Base-by-base conservation (phyloP, 495 filamentous ascomycete genomes). In the Aspergillus ostianus region DNA sequence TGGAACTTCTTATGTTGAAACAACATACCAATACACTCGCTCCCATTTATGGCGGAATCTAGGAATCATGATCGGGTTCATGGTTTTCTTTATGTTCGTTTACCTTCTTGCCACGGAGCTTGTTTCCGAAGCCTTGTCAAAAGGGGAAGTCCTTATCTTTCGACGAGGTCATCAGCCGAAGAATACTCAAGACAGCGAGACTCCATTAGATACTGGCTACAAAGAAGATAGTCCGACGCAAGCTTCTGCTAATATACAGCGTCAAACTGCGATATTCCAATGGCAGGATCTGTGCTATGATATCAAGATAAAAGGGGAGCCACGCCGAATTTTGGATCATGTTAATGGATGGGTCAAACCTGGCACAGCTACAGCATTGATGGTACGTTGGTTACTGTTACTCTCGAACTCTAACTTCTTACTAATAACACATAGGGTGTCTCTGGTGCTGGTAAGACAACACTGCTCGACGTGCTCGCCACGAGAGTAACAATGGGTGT, bases 241-340 rank as follows among this genome's bases (percentile, higher is more conserved):
- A 15, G 29, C 19, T 0, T 23, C 29, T 20, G 18, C 85, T 63
- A 84, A 86, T 17, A 47, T 47, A 13, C 54, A 67, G 21, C 36
- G 77, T 6, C 63, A 72, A 51, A 65, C 66, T 0, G 85, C 84
- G 49, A 84, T 90, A 45, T 82, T 91, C 57, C 89, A 88, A 6
- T 90, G 85, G 85, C 80, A 88, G 66, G 76, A 85, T 61, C 77
- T 92, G 9, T 83, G 80, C 63, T 90, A 90, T 27, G 59, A 61
- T 13, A 32, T 61, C 15, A 48, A 48, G 4, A 56, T 61, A 9
- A 56, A 56, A 41, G 53, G 47, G 4, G 36, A 56, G 20, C 47
- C 26, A 17, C 47, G 59, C 7, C 47, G 53, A 6, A 61, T 61
- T 19, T 21, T 53, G n/a, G 59, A 61, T 21, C 19, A 56, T 62